Percentiles rank a stretch among this genome's conserved stretches.
phyloP scores from a whole-genome alignment of 208 protist species.

The Leishmania aethiopica region DNA sequence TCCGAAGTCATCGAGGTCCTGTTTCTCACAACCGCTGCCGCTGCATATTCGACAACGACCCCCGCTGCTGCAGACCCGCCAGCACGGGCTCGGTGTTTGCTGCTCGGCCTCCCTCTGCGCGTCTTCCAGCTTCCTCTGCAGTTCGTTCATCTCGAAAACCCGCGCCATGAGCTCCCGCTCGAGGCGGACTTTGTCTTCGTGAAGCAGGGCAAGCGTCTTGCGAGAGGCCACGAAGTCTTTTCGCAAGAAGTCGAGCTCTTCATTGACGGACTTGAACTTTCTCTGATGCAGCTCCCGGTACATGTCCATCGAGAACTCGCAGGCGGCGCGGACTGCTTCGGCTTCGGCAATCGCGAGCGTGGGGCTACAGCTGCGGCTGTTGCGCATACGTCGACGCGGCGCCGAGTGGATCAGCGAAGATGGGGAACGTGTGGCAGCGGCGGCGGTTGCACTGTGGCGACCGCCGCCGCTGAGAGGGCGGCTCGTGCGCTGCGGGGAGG shows the following conservation, averaged over 20 bases:
- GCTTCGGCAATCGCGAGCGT: constrained; percentile 14
- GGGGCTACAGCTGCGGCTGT: constrained; percentile 5
- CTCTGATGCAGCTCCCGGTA: constrained; percentile 61
- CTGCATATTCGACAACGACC: background rate
- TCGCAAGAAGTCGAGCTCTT: constrained; percentile 78
- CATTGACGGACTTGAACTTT: constrained; percentile 55
- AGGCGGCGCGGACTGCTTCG: constrained; percentile 26
- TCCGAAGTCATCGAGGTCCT: background rate
- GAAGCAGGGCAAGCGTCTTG: constrained; percentile 50
- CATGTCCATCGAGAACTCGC: constrained; percentile 43
- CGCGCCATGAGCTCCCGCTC: constrained; percentile 41
- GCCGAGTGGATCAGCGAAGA: background rate
- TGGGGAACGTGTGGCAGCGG: background rate
- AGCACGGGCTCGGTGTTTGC: background rate
- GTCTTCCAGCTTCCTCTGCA: constrained; percentile 23
- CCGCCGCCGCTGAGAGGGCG: background rate
- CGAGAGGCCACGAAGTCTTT: constrained; percentile 56
- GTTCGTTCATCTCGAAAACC: constrained; percentile 37
- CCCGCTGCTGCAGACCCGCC: constrained; percentile 2
- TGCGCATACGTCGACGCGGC: background rate
- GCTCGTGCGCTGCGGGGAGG: background rate
- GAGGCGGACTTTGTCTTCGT: constrained; percentile 58
- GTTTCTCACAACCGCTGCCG: background rate
- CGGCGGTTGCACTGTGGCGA: constrained; percentile 12
- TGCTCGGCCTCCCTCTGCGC: constrained; percentile 5